Conservation (phyloP, 179 eudicot species). For the Beta macrorhiza region DNA sequence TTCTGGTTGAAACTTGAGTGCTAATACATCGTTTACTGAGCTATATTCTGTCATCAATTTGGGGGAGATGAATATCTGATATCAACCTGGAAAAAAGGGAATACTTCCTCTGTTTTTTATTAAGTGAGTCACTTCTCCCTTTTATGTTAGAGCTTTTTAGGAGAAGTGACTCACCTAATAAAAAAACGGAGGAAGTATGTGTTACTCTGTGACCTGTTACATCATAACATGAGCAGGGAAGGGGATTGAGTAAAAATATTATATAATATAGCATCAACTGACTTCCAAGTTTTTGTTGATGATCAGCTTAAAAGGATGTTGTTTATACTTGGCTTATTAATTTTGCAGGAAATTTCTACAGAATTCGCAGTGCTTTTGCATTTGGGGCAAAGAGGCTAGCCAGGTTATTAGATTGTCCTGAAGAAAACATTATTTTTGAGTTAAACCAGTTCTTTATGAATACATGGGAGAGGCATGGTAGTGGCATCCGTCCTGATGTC, state of each 20-base stretch:
- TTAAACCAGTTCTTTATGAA: conserved; percentile 79
- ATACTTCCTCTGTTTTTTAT: neutral
- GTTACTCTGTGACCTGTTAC: neutral
- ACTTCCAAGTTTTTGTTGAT: neutral
- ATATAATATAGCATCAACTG: neutral
- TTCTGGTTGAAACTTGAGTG: neutral
- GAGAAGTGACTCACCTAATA: no score
- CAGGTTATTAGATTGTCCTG: conserved; percentile 72
- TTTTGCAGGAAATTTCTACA: conserved; percentile 70
- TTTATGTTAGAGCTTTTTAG: no score
- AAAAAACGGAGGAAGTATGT: no score
- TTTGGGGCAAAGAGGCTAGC: conserved; percentile 84
- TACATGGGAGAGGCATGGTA: conserved; percentile 94
- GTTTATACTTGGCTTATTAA: neutral
- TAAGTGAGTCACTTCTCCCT: no score
- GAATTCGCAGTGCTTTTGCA: conserved; percentile 96
- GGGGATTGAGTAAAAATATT: neutral
- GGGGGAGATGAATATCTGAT: neutral
- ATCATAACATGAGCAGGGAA: neutral
- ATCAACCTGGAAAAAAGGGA: neutral
- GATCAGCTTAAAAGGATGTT: neutral
- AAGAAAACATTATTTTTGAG: conserved; percentile 57
- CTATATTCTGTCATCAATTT: neutral
- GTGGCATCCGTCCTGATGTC: conserved; percentile 81
- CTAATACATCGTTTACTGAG: neutral